Conservation (phyloP, 371 early-diverging fungal species). For the Synchytrium microbalum region DNA sequence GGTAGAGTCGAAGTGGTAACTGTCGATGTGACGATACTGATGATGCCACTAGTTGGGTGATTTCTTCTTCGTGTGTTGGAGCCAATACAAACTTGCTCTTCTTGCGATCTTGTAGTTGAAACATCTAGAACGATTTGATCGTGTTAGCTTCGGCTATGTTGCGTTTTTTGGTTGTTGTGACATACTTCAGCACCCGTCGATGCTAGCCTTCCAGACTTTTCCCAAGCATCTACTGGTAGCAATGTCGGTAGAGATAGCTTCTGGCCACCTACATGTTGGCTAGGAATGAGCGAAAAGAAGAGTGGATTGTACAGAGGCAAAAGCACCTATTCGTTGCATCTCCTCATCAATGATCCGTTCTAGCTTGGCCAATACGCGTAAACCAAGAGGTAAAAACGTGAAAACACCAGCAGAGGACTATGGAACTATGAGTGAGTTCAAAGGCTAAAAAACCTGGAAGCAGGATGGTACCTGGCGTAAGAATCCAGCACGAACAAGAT, state of each 20-base stretch:
- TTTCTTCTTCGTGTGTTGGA: slow-evolving; percentile 91
- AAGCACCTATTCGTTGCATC: slow-evolving; percentile 57
- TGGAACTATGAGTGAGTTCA: neutral
- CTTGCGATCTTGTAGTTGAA: slow-evolving; percentile 72
- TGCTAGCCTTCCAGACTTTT: slow-evolving; percentile 70
- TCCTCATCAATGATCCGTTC: slow-evolving; percentile 72
- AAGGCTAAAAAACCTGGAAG: too few relatives aligned
- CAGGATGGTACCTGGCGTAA: neutral
- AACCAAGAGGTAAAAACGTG: slow-evolving; percentile 69
- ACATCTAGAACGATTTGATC: slow-evolving; percentile 40
- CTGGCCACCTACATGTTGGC: slow-evolving; percentile 47
- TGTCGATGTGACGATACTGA: slow-evolving; percentile 61
- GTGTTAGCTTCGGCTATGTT: slow-evolving; percentile 4
- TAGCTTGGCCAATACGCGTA: slow-evolving; percentile 64
- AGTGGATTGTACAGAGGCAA: neutral
- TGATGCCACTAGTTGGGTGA: slow-evolving; percentile 62
- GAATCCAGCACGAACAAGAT: neutral
- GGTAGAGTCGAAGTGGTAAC: slow-evolving; percentile 79
- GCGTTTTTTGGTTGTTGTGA: too few relatives aligned
- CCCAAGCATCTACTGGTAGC: slow-evolving; percentile 62
- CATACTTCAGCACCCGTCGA: slow-evolving; percentile 58
- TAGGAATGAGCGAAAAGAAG: neutral
- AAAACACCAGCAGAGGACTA: slow-evolving; percentile 75
- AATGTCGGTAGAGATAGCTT: slow-evolving; percentile 66
- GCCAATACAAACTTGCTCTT: slow-evolving; percentile 61